Conservation (phyloP, 2,329 filamentous ascomycete species). For the Arthrinium puccinioides region DNA sequence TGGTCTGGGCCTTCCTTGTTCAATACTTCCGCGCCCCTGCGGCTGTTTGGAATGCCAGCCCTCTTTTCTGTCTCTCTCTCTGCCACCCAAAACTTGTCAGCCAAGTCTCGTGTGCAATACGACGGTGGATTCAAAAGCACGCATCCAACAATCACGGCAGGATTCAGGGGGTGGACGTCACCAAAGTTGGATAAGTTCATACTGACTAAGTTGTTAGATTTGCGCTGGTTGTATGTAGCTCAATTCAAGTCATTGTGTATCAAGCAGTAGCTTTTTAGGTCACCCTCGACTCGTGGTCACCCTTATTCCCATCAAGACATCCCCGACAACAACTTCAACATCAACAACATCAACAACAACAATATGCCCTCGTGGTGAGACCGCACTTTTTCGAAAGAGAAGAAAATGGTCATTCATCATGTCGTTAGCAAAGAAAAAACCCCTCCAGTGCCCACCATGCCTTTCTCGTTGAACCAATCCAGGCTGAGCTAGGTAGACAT, state of each 20-base stretch:
- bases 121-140: too few species aligned
- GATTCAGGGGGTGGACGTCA: too few species aligned
- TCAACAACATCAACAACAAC: too few species aligned
- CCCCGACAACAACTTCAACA: too few species aligned
- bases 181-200: too few species aligned
- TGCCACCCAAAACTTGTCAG: too few species aligned
- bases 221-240: constrained; percentile 1
- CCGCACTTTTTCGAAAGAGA: constrained; percentile 28
- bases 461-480: constrained; percentile 15
- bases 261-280: neutral
- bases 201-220: constrained; percentile 1
- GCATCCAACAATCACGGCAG: too few species aligned
- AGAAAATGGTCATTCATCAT: constrained; percentile 26
- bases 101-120: too few species aligned
- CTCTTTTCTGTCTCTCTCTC: too few species aligned
- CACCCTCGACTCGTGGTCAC: constrained; percentile 1
- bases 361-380: constrained; percentile 24
- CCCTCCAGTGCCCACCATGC: constrained; percentile 17
- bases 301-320: constrained; percentile 15
- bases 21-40: too few species aligned
- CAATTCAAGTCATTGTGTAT: constrained; percentile 2
- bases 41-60: too few species aligned
- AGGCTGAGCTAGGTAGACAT: constrained; percentile 4
- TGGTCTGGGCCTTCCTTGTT: too few species aligned
- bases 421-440: constrained; percentile 24